Evolutionary conservation across 2,329 filamentous ascomycete genomes (phyloP).

Genomic region (Cladosporium austrohemisphaericum): DNA sequence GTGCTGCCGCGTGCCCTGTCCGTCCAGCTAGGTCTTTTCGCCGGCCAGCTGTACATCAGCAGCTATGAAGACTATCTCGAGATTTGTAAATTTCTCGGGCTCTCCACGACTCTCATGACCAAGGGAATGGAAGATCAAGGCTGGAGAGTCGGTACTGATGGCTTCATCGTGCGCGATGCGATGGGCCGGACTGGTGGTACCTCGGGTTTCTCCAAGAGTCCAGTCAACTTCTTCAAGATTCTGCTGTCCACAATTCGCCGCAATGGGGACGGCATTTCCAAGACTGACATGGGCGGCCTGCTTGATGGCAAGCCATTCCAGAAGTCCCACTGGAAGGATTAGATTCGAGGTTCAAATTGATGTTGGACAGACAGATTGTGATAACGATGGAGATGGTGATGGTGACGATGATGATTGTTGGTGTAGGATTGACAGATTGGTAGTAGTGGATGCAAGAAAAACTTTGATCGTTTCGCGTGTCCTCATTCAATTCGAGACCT

Average conservation of each 20-base stretch:
- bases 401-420: no score
- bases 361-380: no score
- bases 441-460: no score
- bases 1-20: slow-evolving; percentile 31
- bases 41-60: slow-evolving; percentile 63
- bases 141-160: slow-evolving; percentile 21
- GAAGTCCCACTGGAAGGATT: neutral
- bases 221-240: slow-evolving; percentile 24
- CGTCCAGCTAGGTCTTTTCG: slow-evolving; percentile 60
- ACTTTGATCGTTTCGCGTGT: no score
- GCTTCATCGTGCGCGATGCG: slow-evolving; percentile 22
- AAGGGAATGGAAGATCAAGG: slow-evolving; percentile 13
- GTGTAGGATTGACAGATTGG: no score
- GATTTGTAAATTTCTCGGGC: slow-evolving; percentile 51
- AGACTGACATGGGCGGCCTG: slow-evolving; percentile 28
- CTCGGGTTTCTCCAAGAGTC: slow-evolving; percentile 21
- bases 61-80: slow-evolving; percentile 53
- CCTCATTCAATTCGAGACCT: no score
- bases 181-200: slow-evolving; percentile 17
- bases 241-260: slow-evolving; percentile 23
- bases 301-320: slow-evolving; percentile 22
- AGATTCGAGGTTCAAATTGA: no score
- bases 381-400: no score
- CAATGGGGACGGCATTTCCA: slow-evolving; percentile 23
- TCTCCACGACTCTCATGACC: slow-evolving; percentile 29